Base-by-base conservation (phyloP, 768 basidiomycete species). In the Rubroboletus satanas region DNA sequence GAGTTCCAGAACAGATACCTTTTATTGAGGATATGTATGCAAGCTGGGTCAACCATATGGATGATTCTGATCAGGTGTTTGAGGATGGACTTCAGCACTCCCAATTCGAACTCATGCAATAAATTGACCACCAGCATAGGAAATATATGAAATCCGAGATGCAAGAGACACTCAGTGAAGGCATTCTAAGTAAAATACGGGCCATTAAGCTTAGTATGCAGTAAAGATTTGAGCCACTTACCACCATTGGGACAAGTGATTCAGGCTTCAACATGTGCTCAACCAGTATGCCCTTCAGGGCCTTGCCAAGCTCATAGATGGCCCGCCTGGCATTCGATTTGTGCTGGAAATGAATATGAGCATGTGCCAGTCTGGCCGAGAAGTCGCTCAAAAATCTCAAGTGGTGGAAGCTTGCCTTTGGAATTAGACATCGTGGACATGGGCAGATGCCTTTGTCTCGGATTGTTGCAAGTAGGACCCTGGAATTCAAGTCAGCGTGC, bases 21-120 rank as follows among this genome's bases (percentile, higher is more conserved):
- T 35, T 54, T 38, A 42, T 54, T 54, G 7, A 54, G 12, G 8
- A 53, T 14, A 4, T 41, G 4, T 3, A 48, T 11, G 2, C 5
- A 2, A n/a, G 11, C 2, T 4, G 29, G 21, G 11, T 41, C 1
- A 3, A 47, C 12, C 7, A 7, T 23, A 11, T 32, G 45, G 1
- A 55, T n/a, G 4, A 55, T 55, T 0, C n/a, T 3, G 5, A 46
- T 31, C 3, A 55, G 17, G 28, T 55, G 49, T 14, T 32, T 45
- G 0, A 55, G 45, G 4, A 41, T 9, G 1, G 36, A 17, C 44
- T 51, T 55, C 14, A 32, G 8, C 1, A 46, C 7, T 0, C 49
- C 44, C 7, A 55, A 18, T 5, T 51, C n/a, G 4, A 55, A 55
- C 10, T 55, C 23, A 7, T 55, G 49, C 15, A 55, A 29, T 17